Conservation (phyloP, 2,329 filamentous ascomycete genomes). For the Microcyclosporella mali region DNA sequence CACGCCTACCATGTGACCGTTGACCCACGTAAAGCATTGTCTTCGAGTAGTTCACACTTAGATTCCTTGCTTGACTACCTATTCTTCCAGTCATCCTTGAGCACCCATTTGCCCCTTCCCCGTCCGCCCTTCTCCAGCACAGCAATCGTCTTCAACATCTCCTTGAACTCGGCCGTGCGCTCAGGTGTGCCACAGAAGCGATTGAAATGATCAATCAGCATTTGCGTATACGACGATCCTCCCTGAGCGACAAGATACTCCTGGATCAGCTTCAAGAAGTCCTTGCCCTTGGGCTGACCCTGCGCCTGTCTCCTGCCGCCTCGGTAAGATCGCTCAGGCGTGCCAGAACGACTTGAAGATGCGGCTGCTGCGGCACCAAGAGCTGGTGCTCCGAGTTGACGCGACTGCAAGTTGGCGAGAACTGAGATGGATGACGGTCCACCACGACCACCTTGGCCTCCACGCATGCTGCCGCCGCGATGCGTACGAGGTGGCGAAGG, state of each 20-base stretch:
- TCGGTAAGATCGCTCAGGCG: constrained; percentile 15
- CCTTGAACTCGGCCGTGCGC: constrained; percentile 73
- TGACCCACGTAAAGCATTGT: no score
- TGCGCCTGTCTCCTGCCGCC: background rate
- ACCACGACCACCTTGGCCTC: constrained; percentile 28
- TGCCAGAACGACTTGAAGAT: constrained; percentile 23
- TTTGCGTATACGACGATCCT: constrained; percentile 72
- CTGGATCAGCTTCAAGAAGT: constrained; percentile 55
- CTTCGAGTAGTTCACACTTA: no score
- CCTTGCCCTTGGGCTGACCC: constrained; percentile 33
- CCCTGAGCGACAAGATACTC: constrained; percentile 73
- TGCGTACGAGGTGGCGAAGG: constrained; percentile 47
- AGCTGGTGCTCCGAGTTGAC: constrained; percentile 31
- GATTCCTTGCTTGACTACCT: no score
- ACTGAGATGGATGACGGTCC: constrained; percentile 37
- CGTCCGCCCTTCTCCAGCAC: constrained; percentile 54
- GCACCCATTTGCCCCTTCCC: constrained; percentile 50
- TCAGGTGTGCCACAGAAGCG: constrained; percentile 64
- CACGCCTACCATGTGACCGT: no score
- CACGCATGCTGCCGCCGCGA: constrained; percentile 34
- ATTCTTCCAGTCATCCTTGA: constrained; percentile 49
- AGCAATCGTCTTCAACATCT: constrained; percentile 71
- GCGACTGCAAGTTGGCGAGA: constrained; percentile 38
- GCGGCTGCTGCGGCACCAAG: constrained; percentile 28
- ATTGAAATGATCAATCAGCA: constrained; percentile 86